Base-by-base conservation (phyloP, 2,329 filamentous ascomycete genomes). In the Colletotrichum acutatum region DNA sequence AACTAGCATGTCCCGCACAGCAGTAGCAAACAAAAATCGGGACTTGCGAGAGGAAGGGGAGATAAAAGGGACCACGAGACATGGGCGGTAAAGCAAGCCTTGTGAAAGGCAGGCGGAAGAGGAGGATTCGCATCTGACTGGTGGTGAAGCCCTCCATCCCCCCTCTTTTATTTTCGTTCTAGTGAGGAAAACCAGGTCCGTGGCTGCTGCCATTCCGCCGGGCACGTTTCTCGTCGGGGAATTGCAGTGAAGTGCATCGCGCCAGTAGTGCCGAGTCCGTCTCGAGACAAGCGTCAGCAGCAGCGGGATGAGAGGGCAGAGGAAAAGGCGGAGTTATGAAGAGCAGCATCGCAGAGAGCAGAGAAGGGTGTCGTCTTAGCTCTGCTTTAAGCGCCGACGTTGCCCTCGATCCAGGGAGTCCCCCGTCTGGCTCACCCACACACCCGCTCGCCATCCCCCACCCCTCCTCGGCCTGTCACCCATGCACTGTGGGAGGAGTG, bases 51-150 rank as follows among this genome's bases (percentile, higher is more conserved):
- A 49, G 42, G 42, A 22, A 49, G 42, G n/a, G 26, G 54, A 42
- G 56, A 71, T 46, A 26, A 42, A 58, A 66, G 32, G 34, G 69
- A 71, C 75, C 77, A 78, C 61, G 61, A 46, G 46, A 69, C 74
- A 75, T 77, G 78, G 80, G 82, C 82, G 82, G 82, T 78, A 83
- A 84, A 76, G 80, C 78, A 75, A 77, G 78, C 78, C 73, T 78
- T 78, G 77, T 83, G 81, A 84, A 83, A 84, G 82, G 82, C 79
- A 78, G 68, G 59, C 62, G 66, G 16, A 30, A 49, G 42, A 49
- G 46, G 62, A 66, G 61, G 68, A 67, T 37, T 74, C 72, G 60
- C 70, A 61, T 30, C 56, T 71, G 66, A 56, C 71, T 71, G 58
- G 34, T 52, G 37, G 30, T 24, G 19, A 53, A 53, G 54, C 28